phyloP scores from a whole-genome alignment of 2,329 filamentous ascomycete species.

The Nothomitra cinnamomea region DNA sequence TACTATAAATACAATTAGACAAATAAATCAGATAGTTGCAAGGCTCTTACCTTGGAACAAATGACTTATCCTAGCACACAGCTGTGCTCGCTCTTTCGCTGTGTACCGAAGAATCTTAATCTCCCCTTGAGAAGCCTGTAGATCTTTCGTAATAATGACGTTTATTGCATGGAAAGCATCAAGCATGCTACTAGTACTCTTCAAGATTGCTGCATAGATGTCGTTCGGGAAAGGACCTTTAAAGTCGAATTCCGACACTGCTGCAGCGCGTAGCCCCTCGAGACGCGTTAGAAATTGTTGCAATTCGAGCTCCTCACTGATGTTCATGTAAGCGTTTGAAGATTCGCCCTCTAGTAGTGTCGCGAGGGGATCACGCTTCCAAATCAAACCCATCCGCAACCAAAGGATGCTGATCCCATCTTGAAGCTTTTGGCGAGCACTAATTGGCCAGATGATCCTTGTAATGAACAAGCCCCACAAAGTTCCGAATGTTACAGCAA shows the following conservation, averaged over 20 bases:
- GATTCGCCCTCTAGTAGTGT: slow-evolving; percentile 46
- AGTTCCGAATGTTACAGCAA: slow-evolving; percentile 72
- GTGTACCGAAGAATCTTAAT: slow-evolving; percentile 67
- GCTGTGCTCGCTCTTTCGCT: slow-evolving; percentile 54
- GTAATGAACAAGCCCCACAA: slow-evolving; percentile 88
- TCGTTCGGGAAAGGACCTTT: slow-evolving; percentile 69
- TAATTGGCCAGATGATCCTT: slow-evolving; percentile 83
- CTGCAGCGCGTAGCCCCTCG: slow-evolving; percentile 54
- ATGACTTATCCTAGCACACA: slow-evolving; percentile 84
- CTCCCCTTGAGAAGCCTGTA: slow-evolving; percentile 61
- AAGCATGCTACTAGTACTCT: slow-evolving; percentile 66
- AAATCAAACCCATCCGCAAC: slow-evolving; percentile 87
- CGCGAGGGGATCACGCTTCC: slow-evolving; percentile 81
- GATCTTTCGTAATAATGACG: slow-evolving; percentile 69
- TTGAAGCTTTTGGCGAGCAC: slow-evolving; percentile 72
- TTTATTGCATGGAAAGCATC: slow-evolving; percentile 96
- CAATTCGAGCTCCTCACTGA: slow-evolving; percentile 74
- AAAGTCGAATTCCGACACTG: slow-evolving; percentile 75
- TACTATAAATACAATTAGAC: slow-evolving; percentile 29
- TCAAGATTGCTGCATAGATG: slow-evolving; percentile 56
- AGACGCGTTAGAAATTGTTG: slow-evolving; percentile 62
- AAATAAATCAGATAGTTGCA: too few species aligned
- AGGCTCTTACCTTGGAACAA: slow-evolving; percentile 41
- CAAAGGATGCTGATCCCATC: slow-evolving; percentile 82
- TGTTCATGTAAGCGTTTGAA: slow-evolving; percentile 57